Evolutionary conservation across 331 rosid genomes (phyloP).

Genomic region (Stylosanthes scabra): DNA sequence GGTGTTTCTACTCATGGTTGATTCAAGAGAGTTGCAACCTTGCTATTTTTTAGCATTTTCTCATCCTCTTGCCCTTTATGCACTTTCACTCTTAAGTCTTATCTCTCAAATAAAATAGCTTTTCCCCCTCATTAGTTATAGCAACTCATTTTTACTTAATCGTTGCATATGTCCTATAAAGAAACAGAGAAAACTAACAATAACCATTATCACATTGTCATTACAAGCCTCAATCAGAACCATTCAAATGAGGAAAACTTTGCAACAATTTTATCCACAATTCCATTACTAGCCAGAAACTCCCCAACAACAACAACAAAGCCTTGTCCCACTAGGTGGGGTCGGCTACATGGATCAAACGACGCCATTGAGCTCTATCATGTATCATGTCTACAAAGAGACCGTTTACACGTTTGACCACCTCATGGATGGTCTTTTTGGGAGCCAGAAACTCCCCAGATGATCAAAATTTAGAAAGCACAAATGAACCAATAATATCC

Average conservation of each 20-base stretch:
- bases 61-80: no score
- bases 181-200: background rate
- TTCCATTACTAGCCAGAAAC: background rate
- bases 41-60: no score
- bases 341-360: no score
- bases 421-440: no score
- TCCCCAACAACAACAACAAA: background rate
- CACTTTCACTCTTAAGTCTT: no score
- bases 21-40: no score
- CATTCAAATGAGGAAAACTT: slow-evolving; percentile 3
- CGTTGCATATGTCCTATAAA: no score
- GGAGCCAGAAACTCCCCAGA: background rate
- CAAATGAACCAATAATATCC: background rate
- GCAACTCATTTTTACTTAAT: background rate
- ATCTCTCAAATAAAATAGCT: background rate
- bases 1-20: background rate
- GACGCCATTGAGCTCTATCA: no score
- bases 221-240: background rate
- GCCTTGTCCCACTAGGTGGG: no score
- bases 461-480: slow-evolving; percentile 1
- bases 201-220: background rate
- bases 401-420: no score
- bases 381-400: no score
- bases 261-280: background rate
- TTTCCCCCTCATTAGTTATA: slow-evolving; percentile 87